These are phyloP conservation scores for Fusarium duplospermum DNA, from an alignment of 2,329 filamentous ascomycete genomes.

Conservation along the genomic window DNA sequence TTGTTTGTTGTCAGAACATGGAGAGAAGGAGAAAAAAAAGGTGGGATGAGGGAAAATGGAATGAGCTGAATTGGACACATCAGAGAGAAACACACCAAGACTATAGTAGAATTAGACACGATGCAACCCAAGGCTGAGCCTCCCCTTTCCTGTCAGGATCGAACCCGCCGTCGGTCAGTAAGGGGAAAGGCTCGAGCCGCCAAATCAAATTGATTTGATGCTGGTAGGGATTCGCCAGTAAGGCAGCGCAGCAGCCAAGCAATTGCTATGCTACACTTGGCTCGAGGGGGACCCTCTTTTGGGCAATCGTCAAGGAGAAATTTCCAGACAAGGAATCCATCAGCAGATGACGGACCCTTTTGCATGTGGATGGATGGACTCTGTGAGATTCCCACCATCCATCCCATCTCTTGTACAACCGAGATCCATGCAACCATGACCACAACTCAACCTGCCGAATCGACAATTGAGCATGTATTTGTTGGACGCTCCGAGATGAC, in stretches of 20 bases:
- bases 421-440: conserved; percentile 23
- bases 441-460: conserved; percentile 1
- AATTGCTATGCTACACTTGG: conserved; percentile 3
- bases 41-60: conserved; percentile 4
- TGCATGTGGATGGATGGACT: background rate
- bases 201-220: conserved; percentile 9
- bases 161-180: background rate
- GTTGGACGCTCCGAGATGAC: conserved; percentile 13
- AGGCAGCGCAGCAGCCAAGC: conserved; percentile 2
- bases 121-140: background rate
- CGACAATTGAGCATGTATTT: background rate
- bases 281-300: background rate
- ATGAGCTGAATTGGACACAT: conserved; percentile 8
- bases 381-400: conserved; percentile 1
- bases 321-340: background rate
- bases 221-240: conserved; percentile 6
- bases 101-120: background rate
- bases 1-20: background rate
- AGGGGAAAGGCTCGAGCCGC: conserved; percentile 7
- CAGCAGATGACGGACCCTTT: background rate
- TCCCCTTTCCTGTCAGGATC: conserved; percentile 4
- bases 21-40: background rate
- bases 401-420: conserved; percentile 30
- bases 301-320: conserved; percentile 3
- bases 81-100: background rate